These are phyloP conservation scores for Acacia acuminata DNA, from an alignment of 306 rosid genomes.

Conservation along the genomic window DNA sequence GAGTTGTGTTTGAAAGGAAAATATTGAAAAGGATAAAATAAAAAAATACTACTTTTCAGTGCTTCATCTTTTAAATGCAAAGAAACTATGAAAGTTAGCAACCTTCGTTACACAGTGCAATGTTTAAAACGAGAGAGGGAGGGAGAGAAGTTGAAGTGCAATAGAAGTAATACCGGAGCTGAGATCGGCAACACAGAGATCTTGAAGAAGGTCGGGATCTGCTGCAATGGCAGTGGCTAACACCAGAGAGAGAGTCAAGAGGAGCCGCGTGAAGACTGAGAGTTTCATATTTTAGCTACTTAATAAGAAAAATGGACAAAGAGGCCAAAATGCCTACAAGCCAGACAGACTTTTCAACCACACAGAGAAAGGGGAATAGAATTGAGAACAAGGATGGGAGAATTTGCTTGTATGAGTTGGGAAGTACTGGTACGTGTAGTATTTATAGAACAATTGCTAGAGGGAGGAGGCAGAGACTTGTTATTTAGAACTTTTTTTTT, in stretches of 20 bases:
- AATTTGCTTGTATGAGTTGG: background rate
- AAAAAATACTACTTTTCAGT: too few species aligned
- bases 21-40: background rate
- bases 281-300: slow-evolving; percentile 39
- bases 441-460: slow-evolving; percentile 5
- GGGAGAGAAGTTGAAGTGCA: background rate
- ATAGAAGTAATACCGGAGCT: slow-evolving; percentile 49
- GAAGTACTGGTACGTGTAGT: background rate
- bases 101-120: background rate
- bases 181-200: slow-evolving; percentile 84
- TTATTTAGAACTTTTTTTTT: background rate
- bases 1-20: background rate
- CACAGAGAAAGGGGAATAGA: background rate
- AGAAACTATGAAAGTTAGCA: background rate
- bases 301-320: background rate
- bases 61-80: background rate
- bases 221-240: slow-evolving; percentile 42
- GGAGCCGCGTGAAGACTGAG: slow-evolving; percentile 12
- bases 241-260: slow-evolving; percentile 44
- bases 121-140: background rate
- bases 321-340: background rate
- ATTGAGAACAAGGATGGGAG: background rate
- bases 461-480: background rate
- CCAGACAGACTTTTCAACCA: slow-evolving; percentile 12
- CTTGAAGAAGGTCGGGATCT: slow-evolving; percentile 90